A percentile compares a stretch with the other conserved stretches of the same genome.
Conservation (phyloP, 192 early-diverging fungal species). For the Gigaspora rosea region DNA sequence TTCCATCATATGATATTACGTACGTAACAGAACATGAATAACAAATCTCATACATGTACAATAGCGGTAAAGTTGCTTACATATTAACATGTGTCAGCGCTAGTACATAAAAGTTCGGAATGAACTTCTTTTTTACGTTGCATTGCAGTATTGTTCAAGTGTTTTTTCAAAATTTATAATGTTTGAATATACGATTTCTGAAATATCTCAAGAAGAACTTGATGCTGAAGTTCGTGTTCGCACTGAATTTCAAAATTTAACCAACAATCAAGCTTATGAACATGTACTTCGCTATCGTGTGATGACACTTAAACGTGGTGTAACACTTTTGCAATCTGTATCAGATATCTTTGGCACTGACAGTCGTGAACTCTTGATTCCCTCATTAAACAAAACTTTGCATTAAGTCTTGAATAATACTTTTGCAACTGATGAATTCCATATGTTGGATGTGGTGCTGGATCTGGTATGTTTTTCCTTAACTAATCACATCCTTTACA, state of each 20-base stretch:
- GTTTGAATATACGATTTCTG: not conserved
- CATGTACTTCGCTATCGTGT: not conserved
- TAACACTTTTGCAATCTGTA: not conserved
- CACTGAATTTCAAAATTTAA: not conserved
- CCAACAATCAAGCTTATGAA: not conserved
- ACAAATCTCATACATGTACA: too few species aligned
- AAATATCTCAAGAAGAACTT: not conserved
- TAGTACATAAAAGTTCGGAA: too few species aligned
- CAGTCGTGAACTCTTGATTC: not conserved
- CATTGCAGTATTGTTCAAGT: too few species aligned
- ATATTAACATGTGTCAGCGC: too few species aligned
- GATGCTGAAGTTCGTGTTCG: not conserved
- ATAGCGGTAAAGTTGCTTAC: too few species aligned
- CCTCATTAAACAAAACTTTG: not conserved
- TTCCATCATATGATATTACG: too few species aligned
- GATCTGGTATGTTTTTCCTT: not conserved
- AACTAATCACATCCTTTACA: too few species aligned
- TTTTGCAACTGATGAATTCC: not conserved
- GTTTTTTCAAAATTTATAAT: too few species aligned
- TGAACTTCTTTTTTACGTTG: too few species aligned
- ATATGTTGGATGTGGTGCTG: conserved; percentile 12
- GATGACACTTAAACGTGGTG: not conserved
- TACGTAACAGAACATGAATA: too few species aligned
- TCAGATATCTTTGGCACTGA: not conserved
- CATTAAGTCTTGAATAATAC: not conserved